Conservation (phyloP, 169 alveolate genomes). For the Cryptosporidium meleagridis region DNA sequence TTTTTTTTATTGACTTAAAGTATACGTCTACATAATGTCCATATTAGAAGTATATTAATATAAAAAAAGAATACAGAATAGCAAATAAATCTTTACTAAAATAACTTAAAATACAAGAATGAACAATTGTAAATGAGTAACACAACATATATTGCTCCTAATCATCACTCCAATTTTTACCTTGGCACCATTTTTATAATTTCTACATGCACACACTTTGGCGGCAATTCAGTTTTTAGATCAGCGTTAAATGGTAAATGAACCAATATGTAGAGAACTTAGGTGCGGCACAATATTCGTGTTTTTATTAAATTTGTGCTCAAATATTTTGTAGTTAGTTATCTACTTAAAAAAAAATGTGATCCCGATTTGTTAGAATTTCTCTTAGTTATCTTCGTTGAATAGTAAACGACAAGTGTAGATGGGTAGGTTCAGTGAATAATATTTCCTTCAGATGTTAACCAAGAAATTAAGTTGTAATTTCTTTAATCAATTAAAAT, state of each 20-base stretch:
- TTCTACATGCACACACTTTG: not conserved
- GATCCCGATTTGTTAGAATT: too few relatives aligned
- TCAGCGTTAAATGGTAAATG: not conserved
- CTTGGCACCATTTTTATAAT: not conserved
- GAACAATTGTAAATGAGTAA: not conserved
- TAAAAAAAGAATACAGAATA: not conserved
- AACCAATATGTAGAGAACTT: not conserved
- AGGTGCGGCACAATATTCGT: not conserved
- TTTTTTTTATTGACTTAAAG: conserved; percentile 9
- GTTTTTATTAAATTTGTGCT: not conserved
- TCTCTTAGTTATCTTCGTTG: not conserved
- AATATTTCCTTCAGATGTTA: not conserved
- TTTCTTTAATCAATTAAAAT: not conserved
- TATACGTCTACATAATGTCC: conserved; percentile 60
- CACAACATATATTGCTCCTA: not conserved
- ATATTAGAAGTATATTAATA: conserved; percentile 1
- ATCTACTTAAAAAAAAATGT: too few relatives aligned
- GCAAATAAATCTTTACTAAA: not conserved
- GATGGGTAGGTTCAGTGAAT: not conserved
- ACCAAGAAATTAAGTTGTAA: too few relatives aligned
- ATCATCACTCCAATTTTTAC: not conserved
- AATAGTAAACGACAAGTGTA: not conserved
- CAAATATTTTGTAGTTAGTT: too few relatives aligned
- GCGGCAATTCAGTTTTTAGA: conserved; percentile 1
- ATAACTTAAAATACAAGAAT: too few relatives aligned